phyloP scores from a whole-genome alignment of 192 early-diverging fungal genomes.

The Rhizophagus sp. region DNA sequence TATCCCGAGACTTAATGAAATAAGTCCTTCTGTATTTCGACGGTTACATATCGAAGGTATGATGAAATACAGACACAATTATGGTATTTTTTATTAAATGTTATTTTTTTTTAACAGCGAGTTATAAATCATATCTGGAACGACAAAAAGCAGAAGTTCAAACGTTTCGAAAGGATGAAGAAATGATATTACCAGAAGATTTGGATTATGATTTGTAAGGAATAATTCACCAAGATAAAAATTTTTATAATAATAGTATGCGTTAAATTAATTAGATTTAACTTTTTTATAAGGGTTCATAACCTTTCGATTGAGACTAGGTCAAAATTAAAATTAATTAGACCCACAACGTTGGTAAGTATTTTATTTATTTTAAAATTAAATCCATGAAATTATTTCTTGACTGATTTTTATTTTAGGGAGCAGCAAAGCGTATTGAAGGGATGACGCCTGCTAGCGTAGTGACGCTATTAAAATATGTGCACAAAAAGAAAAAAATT shows the following conservation, averaged over 20 bases:
- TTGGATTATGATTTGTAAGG: conserved; percentile 65
- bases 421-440: conserved; percentile 78
- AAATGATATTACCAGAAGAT: conserved; percentile 58
- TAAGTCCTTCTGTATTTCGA: conserved; percentile 51
- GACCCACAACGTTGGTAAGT: conserved; percentile 59
- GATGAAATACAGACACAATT: neutral
- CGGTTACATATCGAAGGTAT: conserved; percentile 61
- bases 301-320: conserved; percentile 60
- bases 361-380: neutral
- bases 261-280: neutral
- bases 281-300: conserved; percentile 39
- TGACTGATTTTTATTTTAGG: conserved; percentile 42
- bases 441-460: conserved; percentile 80
- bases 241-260: neutral
- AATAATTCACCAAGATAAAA: neutral
- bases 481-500: conserved; percentile 37
- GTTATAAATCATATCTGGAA: conserved; percentile 67
- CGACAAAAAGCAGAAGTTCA: conserved; percentile 63
- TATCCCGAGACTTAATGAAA: conserved; percentile 54
- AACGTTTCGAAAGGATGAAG: conserved; percentile 67
- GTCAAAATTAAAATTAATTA: conserved; percentile 50
- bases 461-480: conserved; percentile 65
- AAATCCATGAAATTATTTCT: neutral
- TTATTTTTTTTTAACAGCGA: conserved; percentile 33
- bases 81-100: neutral